Evolutionary conservation across 2,329 filamentous ascomycete genomes (phyloP), one percentile per base, ranked within the genome.

Genomic region (Penicillium sp.): DNA sequence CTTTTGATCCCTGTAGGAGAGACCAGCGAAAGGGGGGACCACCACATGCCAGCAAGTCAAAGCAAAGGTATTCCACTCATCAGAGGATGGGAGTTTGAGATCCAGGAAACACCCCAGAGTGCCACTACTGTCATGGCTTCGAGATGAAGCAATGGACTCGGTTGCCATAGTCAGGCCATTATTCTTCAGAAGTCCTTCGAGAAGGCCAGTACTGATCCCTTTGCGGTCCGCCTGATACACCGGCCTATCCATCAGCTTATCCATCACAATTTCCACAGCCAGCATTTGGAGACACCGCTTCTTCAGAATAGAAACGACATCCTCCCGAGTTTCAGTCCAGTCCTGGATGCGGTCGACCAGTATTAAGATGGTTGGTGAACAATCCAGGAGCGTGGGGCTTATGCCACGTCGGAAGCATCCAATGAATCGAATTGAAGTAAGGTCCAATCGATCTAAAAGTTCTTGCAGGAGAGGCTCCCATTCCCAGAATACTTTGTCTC

Each of bases 11-110:
- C 25, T 11, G 12, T 27, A 4, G 25, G 25, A 27, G 25, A 27
- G 25, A 13, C 25, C 25, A 27, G 9, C 25, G 25, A 27, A 27
- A 27, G 25, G 25, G 25, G 25, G 25, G 25, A 27, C 6, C 25
- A 27, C 25, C 25, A 27, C 25, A 27, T 27, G 25, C 25, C 25
- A 27, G 25, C 25, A 27, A n/a, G 25, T 27, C 25, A 27, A 27
- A 27, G 25, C 25, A 27, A 27, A 27, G 25, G 25, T 27, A 5
- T 11, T 27, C 25, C 25, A 27, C 25, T 27, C 25, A 27, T 27
- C 25, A 27, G 25, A 27, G 25, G 25, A 27, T 27, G 25, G 25
- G 25, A 6, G 9, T 27, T 27, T 27, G 25, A 27, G 25, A 27
- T 27, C n/a, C 25, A 27, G 25, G 25, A 27, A 27, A 27, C 25